These are phyloP conservation scores for Pestalotiopsis sp. DNA, from an alignment of 2,329 filamentous ascomycete genomes.

Conservation along the genomic window DNA sequence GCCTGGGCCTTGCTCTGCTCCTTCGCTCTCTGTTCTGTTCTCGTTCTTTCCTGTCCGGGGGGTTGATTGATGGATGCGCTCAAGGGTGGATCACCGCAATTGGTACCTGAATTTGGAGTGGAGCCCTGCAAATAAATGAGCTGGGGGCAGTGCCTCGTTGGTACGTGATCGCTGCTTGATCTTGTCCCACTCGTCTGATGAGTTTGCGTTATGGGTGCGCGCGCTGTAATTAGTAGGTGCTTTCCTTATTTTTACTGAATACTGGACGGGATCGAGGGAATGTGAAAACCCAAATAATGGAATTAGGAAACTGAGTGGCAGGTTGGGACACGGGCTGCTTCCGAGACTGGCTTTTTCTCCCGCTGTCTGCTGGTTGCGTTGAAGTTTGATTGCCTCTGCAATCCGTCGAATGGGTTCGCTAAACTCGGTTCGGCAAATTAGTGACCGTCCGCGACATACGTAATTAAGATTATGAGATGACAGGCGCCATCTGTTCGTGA, in stretches of 20 bases:
- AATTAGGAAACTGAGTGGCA: background rate
- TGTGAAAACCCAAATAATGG: background rate
- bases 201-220: background rate
- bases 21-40: too few species aligned
- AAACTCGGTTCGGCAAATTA: slow-evolving; percentile 11
- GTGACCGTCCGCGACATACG: slow-evolving; percentile 8
- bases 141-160: background rate
- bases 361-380: background rate
- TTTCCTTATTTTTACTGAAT: background rate
- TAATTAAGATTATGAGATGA: slow-evolving; percentile 10
- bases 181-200: background rate
- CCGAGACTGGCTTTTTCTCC: slow-evolving; percentile 10
- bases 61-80: background rate
- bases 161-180: slow-evolving; percentile 2
- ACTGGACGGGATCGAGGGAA: background rate
- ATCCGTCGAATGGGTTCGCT: slow-evolving; percentile 9
- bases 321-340: background rate
- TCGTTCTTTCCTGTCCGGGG: background rate
- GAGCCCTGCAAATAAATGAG: background rate
- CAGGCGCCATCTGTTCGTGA: slow-evolving; percentile 4
- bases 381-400: slow-evolving; percentile 13
- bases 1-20: background rate
- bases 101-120: slow-evolving; percentile 1
- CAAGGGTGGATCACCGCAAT: background rate
- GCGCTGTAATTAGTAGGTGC: background rate